Percentiles rank a stretch among this genome's conserved stretches.
phyloP scores from a whole-genome alignment of 164 flowering plant species.

The Macadamia tetraphylla region DNA sequence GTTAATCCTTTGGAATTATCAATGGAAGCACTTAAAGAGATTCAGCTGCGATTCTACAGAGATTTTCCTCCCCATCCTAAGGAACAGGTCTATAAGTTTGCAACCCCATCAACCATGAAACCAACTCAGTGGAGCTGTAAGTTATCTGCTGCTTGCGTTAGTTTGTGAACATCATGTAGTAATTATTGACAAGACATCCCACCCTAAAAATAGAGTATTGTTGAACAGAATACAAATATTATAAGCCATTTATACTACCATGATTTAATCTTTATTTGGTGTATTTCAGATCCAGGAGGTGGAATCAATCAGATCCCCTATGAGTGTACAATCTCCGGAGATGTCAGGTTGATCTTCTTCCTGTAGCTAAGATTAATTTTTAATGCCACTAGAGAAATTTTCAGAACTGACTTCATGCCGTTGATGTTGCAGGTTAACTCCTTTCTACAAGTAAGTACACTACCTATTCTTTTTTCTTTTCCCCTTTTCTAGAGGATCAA shows the following conservation, averaged over 20 bases:
- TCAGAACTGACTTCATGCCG: slow-evolving; percentile 10
- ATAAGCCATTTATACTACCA: background rate
- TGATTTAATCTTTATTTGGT: background rate
- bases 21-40: slow-evolving; percentile 92
- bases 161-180: background rate
- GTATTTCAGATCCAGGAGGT: slow-evolving; percentile 82
- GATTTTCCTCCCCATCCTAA: slow-evolving; percentile 90
- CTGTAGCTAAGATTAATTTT: background rate
- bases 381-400: background rate
- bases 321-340: slow-evolving; percentile 86
- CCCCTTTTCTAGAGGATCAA: too few relatives aligned
- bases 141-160: slow-evolving; percentile 13
- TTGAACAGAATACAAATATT: background rate
- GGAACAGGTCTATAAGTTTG: slow-evolving; percentile 82
- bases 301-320: slow-evolving; percentile 93
- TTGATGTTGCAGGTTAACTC: slow-evolving; percentile 73
- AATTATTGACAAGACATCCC: too few relatives aligned
- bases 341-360: slow-evolving; percentile 65
- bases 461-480: background rate
- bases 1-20: slow-evolving; percentile 82
- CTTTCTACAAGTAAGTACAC: slow-evolving; percentile 74
- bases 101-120: slow-evolving; percentile 96
- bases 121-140: slow-evolving; percentile 98
- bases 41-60: slow-evolving; percentile 67
- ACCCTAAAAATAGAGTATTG: too few relatives aligned